Evolutionary conservation across 2,329 filamentous ascomycete species (phyloP).

Genomic region (Calonectria hongkongensis): DNA sequence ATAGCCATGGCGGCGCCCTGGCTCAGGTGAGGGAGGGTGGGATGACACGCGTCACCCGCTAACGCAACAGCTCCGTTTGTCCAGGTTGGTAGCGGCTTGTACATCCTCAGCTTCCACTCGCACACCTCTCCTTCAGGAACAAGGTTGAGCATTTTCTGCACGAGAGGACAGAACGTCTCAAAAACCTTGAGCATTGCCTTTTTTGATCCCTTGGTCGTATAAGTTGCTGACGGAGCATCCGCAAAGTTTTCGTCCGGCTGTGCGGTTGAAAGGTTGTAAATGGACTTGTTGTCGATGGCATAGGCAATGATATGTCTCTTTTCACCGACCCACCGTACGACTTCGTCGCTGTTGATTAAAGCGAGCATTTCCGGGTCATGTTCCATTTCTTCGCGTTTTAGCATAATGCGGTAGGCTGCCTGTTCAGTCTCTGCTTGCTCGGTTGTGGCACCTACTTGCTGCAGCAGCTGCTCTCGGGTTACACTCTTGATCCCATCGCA

Average conservation of each 20-base stretch:
- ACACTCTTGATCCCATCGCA: constrained; percentile 73
- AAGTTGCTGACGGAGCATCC: constrained; percentile 67
- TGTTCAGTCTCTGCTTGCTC: constrained; percentile 69
- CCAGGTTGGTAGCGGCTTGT: constrained; percentile 79
- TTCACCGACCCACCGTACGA: constrained; percentile 79
- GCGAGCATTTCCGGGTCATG: constrained; percentile 79
- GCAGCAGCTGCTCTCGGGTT: constrained; percentile 70
- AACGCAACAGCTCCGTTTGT: constrained; percentile 72
- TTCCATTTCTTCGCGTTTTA: constrained; percentile 75
- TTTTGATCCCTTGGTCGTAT: constrained; percentile 78
- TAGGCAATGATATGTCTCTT: constrained; percentile 82
- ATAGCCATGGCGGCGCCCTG: constrained; percentile 82
- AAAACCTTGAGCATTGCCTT: constrained; percentile 76
- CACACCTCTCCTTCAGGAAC: constrained; percentile 79
- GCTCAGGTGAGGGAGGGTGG: constrained; percentile 79
- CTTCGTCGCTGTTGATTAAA: constrained; percentile 74
- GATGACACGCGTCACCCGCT: constrained; percentile 80
- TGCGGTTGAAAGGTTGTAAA: constrained; percentile 80
- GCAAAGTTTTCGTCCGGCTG: constrained; percentile 78
- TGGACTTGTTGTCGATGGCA: constrained; percentile 75
- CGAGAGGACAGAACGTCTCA: constrained; percentile 75
- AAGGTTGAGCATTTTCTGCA: constrained; percentile 76
- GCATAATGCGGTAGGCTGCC: constrained; percentile 73
- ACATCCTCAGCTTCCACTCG: constrained; percentile 79
- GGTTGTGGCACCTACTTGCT: constrained; percentile 68